phyloP scores from a whole-genome alignment of 768 basidiomycete genomes.

The Melanogaster broomeanus region DNA sequence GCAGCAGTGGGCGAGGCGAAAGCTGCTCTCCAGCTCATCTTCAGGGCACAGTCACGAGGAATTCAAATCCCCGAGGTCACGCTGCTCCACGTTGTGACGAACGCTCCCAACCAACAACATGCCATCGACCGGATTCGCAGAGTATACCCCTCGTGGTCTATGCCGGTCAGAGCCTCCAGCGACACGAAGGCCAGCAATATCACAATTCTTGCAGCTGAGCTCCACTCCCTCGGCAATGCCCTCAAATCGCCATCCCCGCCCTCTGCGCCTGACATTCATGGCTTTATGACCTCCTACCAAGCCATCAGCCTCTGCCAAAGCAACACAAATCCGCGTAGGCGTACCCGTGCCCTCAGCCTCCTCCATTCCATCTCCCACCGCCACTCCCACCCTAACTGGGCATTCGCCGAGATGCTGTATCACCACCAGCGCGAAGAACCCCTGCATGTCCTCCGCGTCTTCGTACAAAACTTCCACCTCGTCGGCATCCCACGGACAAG shows the following conservation, averaged over 20 bases:
- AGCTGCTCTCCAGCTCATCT: slow-evolving; percentile 48
- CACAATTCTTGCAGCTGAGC: slow-evolving; percentile 10
- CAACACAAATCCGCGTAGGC: too few relatives aligned
- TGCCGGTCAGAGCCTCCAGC: background rate
- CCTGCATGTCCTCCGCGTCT: slow-evolving; percentile 39
- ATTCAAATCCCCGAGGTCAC: slow-evolving; percentile 38
- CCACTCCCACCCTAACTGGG: slow-evolving; percentile 27
- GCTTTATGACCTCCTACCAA: slow-evolving; percentile 23
- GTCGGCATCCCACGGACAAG: slow-evolving; percentile 51
- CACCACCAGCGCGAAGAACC: slow-evolving; percentile 19
- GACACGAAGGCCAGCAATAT: slow-evolving; percentile 7
- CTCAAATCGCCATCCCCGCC: slow-evolving; percentile 24
- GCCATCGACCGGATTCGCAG: slow-evolving; percentile 8
- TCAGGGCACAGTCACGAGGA: slow-evolving; percentile 28
- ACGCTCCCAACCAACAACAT: slow-evolving; percentile 11
- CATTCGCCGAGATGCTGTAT: slow-evolving; percentile 30
- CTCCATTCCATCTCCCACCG: slow-evolving; percentile 21
- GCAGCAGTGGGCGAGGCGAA: slow-evolving; percentile 38
- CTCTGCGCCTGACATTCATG: slow-evolving; percentile 15
- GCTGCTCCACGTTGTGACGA: slow-evolving; percentile 35
- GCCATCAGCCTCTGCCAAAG: slow-evolving; percentile 14
- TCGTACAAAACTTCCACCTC: slow-evolving; percentile 50
- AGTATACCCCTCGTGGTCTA: slow-evolving; percentile 15
- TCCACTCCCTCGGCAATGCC: slow-evolving; percentile 27
- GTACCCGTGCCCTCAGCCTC: slow-evolving; percentile 8